A percentile compares a stretch with the other conserved stretches of the same genome.
Conservation (phyloP, 805 yeast species). For the Metschnikowia corniflorae region DNA sequence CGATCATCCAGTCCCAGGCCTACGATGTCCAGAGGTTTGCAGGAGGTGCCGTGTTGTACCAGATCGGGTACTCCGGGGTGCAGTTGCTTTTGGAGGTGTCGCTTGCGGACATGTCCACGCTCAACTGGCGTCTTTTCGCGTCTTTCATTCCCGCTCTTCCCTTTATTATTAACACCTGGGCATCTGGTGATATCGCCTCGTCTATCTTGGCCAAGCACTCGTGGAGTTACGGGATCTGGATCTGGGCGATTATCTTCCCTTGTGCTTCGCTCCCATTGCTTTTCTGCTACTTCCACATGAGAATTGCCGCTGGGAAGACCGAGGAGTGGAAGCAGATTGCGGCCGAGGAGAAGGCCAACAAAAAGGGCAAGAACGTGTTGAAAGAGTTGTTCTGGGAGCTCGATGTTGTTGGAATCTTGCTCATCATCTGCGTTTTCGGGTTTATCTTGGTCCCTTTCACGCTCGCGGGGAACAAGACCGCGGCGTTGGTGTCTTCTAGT, state of each 20-base stretch:
- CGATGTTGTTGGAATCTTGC: constrained; percentile 60
- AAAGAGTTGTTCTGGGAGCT: constrained; percentile 55
- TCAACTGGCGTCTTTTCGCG: constrained; percentile 67
- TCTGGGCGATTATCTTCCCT: constrained; percentile 79
- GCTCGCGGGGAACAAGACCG: constrained; percentile 50
- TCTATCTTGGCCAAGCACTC: constrained; percentile 48
- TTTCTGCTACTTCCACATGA: constrained; percentile 52
- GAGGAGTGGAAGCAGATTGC: constrained; percentile 46
- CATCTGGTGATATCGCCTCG: constrained; percentile 55
- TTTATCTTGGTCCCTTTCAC: constrained; percentile 71
- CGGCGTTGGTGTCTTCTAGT: constrained; percentile 23
- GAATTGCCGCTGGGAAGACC: constrained; percentile 47
- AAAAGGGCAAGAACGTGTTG: constrained; percentile 10
- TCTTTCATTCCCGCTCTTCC: constrained; percentile 70
- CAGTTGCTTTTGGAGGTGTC: constrained; percentile 54
- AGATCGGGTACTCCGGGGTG: constrained; percentile 58
- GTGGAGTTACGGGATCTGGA: constrained; percentile 64
- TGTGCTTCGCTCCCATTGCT: constrained; percentile 59
- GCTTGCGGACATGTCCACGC: constrained; percentile 61
- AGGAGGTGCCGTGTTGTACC: constrained; percentile 55
- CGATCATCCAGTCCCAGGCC: constrained; percentile 61
- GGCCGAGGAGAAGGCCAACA: constrained; percentile 36
- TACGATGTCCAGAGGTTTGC: constrained; percentile 54
- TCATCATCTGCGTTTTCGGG: constrained; percentile 56
- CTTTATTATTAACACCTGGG: constrained; percentile 75